Percentiles rank a stretch among this genome's conserved stretches.
Evolutionary conservation across 192 early-diverging fungal species (phyloP).

Genomic region (Backusella tarrabulga): DNA sequence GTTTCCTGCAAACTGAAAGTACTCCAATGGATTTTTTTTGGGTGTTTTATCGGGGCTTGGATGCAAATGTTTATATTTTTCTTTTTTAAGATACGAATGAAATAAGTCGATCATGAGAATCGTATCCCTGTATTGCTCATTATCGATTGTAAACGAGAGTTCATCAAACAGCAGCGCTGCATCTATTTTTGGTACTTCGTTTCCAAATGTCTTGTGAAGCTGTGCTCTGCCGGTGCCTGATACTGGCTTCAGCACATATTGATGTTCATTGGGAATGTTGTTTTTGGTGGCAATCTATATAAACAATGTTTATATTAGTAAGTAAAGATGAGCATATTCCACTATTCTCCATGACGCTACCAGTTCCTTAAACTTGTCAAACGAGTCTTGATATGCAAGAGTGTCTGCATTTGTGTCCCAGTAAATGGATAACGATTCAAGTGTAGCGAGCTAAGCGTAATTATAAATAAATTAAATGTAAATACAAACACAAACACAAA

Average conservation of each 20-base stretch:
- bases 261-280: conserved; percentile 59
- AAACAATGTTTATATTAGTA: neutral
- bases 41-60: conserved; percentile 84
- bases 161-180: conserved; percentile 85
- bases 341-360: conserved; percentile 27
- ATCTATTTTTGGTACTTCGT: conserved; percentile 53
- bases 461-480: too few species aligned
- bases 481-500: too few species aligned
- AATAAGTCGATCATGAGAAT: conserved; percentile 81
- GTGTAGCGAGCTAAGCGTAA: conserved; percentile 44
- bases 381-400: conserved; percentile 51
- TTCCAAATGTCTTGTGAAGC: conserved; percentile 69
- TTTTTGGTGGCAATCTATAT: conserved; percentile 60
- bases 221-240: conserved; percentile 81
- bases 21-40: conserved; percentile 77
- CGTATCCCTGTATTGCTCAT: conserved; percentile 84
- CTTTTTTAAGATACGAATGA: conserved; percentile 74
- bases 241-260: conserved; percentile 90
- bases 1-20: conserved; percentile 76
- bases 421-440: conserved; percentile 79
- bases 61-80: conserved; percentile 82
- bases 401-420: conserved; percentile 81
- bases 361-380: conserved; percentile 44
- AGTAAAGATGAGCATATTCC: neutral
- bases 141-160: conserved; percentile 87